These are phyloP conservation scores for Knoxdaviesia proteae DNA, from an alignment of 2,329 filamentous ascomycete species.

Conservation along the genomic window DNA sequence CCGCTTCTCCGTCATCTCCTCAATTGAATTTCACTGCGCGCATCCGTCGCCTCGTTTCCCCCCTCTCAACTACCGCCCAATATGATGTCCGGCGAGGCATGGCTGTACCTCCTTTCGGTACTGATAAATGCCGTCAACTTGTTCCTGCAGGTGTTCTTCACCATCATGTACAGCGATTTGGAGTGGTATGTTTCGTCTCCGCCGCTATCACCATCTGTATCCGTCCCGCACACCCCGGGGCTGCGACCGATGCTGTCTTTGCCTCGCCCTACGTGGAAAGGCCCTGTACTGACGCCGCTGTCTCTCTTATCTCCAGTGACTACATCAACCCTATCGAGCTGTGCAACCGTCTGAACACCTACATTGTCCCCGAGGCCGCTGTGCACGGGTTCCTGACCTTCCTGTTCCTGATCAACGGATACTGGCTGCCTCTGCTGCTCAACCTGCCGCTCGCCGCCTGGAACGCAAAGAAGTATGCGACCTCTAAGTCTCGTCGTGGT, in stretches of 20 bases:
- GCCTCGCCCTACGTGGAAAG: no score
- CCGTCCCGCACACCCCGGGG: no score
- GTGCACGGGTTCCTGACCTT: constrained; percentile 93
- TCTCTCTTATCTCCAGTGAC: constrained; percentile 37
- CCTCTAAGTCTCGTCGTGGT: not conserved
- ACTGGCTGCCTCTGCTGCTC: constrained; percentile 83
- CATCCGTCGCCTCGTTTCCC: not conserved
- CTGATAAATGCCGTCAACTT: constrained; percentile 99
- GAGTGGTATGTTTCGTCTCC: constrained; percentile 59
- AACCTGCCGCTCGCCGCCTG: constrained; percentile 82
- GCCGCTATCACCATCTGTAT: not conserved
- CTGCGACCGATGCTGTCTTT: no score
- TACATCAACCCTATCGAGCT: constrained; percentile 99
- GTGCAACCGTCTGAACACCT: constrained; percentile 99
- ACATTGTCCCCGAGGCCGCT: constrained; percentile 95
- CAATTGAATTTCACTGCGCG: not conserved
- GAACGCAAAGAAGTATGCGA: constrained; percentile 89
- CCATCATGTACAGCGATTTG: constrained; percentile 99
- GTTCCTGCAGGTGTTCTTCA: constrained; percentile 99
- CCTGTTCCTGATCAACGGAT: constrained; percentile 94
- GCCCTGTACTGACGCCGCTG: no score
- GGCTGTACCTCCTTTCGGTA: constrained; percentile 94
- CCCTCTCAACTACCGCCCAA: constrained; percentile 1
- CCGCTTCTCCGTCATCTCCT: not conserved
- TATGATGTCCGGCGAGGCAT: constrained; percentile 85